Percentiles rank a stretch among this genome's conserved stretches.
phyloP scores from a whole-genome alignment of 2,329 filamentous ascomycete genomes.

The Fusarium circinatum region DNA sequence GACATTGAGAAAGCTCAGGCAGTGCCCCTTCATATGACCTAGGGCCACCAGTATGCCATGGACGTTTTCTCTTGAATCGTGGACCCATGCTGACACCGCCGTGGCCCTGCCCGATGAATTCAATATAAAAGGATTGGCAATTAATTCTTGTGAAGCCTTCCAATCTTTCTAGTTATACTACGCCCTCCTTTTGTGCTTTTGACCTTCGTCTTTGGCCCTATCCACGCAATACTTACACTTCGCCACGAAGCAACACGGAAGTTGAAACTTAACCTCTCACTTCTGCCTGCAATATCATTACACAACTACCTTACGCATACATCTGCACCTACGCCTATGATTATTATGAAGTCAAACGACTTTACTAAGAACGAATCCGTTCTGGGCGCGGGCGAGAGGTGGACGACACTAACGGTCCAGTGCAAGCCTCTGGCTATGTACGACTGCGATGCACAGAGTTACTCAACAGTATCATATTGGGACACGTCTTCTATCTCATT shows the following conservation, averaged over 20 bases:
- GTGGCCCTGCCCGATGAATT: constrained; percentile 24
- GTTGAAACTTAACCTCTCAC: constrained; percentile 60
- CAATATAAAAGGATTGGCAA: constrained; percentile 37
- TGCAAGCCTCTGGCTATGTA: constrained; percentile 65
- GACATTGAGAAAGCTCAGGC: not conserved
- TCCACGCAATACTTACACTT: constrained; percentile 40
- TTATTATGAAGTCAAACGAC: constrained; percentile 61
- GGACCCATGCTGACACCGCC: constrained; percentile 43
- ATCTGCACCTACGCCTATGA: constrained; percentile 53
- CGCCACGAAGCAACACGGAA: constrained; percentile 39
- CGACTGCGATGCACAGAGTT: constrained; percentile 65
- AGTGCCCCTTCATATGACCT: not conserved
- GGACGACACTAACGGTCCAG: constrained; percentile 65
- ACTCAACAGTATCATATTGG: constrained; percentile 64
- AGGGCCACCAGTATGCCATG: constrained; percentile 25
- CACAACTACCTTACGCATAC: constrained; percentile 60
- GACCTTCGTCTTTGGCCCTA: constrained; percentile 33
- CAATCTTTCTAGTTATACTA: constrained; percentile 60
- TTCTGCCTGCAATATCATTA: constrained; percentile 51
- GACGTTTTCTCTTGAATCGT: constrained; percentile 20
- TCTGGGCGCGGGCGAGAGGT: constrained; percentile 57
- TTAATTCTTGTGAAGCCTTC: constrained; percentile 27
- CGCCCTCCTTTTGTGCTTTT: constrained; percentile 60
- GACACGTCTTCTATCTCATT: constrained; percentile 64
- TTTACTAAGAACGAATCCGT: constrained; percentile 61